A percentile compares a stretch with the other conserved stretches of the same genome.
These are phyloP conservation scores for Bauhinia variegata DNA, from an alignment of 306 rosid genomes.

Conservation along the genomic window DNA sequence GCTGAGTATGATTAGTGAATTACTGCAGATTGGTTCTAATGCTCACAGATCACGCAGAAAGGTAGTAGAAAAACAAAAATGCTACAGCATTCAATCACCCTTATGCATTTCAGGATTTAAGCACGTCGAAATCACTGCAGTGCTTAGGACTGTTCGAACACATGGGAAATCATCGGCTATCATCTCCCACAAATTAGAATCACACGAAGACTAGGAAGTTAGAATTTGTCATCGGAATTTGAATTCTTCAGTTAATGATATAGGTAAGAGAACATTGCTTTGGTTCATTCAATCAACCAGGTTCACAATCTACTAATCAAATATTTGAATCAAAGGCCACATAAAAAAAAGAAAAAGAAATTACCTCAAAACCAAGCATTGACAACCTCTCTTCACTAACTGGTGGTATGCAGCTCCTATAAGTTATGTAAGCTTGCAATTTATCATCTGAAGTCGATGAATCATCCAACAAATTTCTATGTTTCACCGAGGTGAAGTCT, in stretches of 20 bases:
- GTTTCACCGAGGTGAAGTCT: conserved; percentile 36
- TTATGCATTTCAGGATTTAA: not conserved
- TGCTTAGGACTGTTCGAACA: not conserved
- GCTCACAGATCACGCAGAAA: conserved; percentile 28
- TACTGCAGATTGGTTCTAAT: conserved; percentile 3
- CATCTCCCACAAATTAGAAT: no score
- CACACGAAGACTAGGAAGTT: conserved; percentile 2
- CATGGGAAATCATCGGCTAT: not conserved
- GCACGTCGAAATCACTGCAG: not conserved
- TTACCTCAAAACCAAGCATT: conserved; percentile 81
- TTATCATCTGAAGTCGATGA: conserved; percentile 43
- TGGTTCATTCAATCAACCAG: conserved; percentile 27
- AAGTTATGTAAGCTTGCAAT: conserved; percentile 67
- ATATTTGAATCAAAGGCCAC: conserved; percentile 10
- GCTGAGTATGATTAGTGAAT: not conserved
- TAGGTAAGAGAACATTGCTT: no score
- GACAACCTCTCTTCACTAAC: conserved; percentile 78
- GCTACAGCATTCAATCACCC: conserved; percentile 7
- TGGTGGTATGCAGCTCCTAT: conserved; percentile 82
- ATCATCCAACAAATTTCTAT: conserved; percentile 57
- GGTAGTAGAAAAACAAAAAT: not conserved
- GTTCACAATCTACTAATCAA: conserved; percentile 20
- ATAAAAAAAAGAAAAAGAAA: conserved; percentile 8
- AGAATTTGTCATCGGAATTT: not conserved
- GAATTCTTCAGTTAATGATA: not conserved